These are phyloP conservation scores for Verticillium dahliae DNA, from an alignment of 2,329 filamentous ascomycete genomes.

Conservation along the genomic window DNA sequence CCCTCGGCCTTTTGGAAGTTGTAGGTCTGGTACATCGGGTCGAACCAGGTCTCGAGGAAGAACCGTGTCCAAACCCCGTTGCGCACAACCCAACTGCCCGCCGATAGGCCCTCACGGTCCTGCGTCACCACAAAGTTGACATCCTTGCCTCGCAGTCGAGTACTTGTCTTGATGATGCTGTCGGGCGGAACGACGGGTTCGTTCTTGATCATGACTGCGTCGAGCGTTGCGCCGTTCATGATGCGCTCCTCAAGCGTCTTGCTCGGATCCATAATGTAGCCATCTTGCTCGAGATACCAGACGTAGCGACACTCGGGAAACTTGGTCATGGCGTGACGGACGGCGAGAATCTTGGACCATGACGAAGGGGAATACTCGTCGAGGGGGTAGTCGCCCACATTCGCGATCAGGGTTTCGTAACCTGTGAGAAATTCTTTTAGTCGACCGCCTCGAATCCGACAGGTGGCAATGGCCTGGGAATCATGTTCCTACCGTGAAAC, in stretches of 20 bases:
- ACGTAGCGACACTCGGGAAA: conserved; percentile 73
- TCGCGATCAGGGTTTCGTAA: conserved; percentile 79
- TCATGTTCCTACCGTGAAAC: conserved; percentile 63
- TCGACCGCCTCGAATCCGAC: not conserved
- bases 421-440: conserved; percentile 42
- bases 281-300: conserved; percentile 81
- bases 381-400: conserved; percentile 69
- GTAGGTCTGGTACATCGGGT: conserved; percentile 87
- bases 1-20: conserved; percentile 94
- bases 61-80: conserved; percentile 89
- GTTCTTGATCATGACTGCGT: conserved; percentile 77
- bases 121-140: conserved; percentile 81
- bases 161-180: conserved; percentile 93
- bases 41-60: conserved; percentile 93
- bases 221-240: conserved; percentile 59
- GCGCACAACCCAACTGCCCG: conserved; percentile 71
- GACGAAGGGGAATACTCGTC: conserved; percentile 31
- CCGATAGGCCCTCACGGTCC: conserved; percentile 71
- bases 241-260: conserved; percentile 65
- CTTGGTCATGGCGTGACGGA: conserved; percentile 80
- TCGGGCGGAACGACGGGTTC: conserved; percentile 86
- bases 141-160: conserved; percentile 68
- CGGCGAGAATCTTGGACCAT: conserved; percentile 76
- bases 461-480: not conserved
- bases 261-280: conserved; percentile 80